These are phyloP conservation scores for Platanus orientalis DNA, from an alignment of 164 flowering plant species.

Conservation along the genomic window DNA sequence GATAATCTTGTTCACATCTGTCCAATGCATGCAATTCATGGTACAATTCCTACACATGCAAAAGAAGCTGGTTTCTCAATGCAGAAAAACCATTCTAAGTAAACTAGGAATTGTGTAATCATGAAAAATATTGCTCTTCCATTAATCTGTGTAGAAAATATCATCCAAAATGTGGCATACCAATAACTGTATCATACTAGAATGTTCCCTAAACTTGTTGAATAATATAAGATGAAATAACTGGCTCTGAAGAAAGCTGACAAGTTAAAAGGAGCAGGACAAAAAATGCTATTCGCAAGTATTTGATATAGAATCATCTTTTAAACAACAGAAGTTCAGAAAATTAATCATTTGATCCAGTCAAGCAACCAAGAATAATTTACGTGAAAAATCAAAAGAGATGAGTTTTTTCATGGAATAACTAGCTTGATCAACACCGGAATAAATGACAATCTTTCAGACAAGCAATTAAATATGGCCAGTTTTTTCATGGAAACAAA, in stretches of 20 bases:
- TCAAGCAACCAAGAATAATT: neutral
- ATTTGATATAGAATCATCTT: neutral
- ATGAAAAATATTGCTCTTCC: neutral
- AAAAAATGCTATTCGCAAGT: neutral
- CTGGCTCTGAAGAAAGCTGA: neutral
- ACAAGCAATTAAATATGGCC: no score
- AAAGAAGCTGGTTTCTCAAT: slow-evolving; percentile 1
- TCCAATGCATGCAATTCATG: slow-evolving; percentile 34
- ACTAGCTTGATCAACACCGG: no score
- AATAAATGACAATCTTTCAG: no score
- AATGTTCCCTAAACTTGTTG: neutral
- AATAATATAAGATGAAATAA: neutral
- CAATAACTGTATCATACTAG: neutral
- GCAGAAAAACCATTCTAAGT: neutral
- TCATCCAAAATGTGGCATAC: neutral
- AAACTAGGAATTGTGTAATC: neutral
- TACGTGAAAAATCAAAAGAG: no score
- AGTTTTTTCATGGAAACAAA: no score
- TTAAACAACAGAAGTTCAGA: neutral
- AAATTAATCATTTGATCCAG: neutral
- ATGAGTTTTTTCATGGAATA: neutral
- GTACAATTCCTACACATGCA: slow-evolving; percentile 37
- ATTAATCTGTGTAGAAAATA: neutral
- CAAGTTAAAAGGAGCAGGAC: slow-evolving; percentile 33
- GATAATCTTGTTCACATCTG: slow-evolving; percentile 30